Percentiles rank a stretch among this genome's conserved stretches.
phyloP scores from a whole-genome alignment of 1,284 basidiomycete species.

The Quambalaria eucalypti region DNA sequence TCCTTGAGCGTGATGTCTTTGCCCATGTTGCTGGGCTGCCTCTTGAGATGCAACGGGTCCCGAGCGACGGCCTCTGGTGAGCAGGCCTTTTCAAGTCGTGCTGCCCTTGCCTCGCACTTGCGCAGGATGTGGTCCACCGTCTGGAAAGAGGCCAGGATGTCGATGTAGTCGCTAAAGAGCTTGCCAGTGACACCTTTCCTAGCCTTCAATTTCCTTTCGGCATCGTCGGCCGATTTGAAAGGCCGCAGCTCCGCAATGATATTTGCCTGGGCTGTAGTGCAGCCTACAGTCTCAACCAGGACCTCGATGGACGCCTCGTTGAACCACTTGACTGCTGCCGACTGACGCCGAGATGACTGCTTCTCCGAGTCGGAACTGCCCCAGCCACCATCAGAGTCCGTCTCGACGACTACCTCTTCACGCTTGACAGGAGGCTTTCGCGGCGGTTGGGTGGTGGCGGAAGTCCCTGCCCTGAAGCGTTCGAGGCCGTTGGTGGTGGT shows the following conservation, averaged over 20 bases:
- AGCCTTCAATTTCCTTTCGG: conserved; percentile 52
- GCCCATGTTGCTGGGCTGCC: conserved; percentile 66
- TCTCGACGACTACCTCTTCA: no score
- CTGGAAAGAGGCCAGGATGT: conserved; percentile 76
- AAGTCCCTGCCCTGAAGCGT: no score
- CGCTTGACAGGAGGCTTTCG: no score
- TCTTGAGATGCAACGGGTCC: conserved; percentile 54
- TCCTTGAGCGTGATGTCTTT: conserved; percentile 75
- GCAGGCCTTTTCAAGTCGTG: conserved; percentile 58
- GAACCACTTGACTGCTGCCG: not conserved
- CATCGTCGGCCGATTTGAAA: conserved; percentile 66
- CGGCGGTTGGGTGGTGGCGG: no score
- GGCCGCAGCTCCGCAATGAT: conserved; percentile 73
- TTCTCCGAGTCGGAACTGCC: not conserved
- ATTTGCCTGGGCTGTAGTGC: conserved; percentile 57
- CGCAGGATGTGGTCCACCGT: conserved; percentile 81
- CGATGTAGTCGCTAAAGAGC: conserved; percentile 79
- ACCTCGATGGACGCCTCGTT: not conserved
- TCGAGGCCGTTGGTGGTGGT: no score
- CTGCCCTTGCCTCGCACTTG: conserved; percentile 76
- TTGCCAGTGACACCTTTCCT: conserved; percentile 85
- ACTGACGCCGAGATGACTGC: not conserved
- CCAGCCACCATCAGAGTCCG: not conserved
- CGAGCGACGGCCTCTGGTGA: conserved; percentile 57
- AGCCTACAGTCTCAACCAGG: not conserved